Conservation (phyloP, 2,329 filamentous ascomycete species). For the Epichloe festucae region DNA sequence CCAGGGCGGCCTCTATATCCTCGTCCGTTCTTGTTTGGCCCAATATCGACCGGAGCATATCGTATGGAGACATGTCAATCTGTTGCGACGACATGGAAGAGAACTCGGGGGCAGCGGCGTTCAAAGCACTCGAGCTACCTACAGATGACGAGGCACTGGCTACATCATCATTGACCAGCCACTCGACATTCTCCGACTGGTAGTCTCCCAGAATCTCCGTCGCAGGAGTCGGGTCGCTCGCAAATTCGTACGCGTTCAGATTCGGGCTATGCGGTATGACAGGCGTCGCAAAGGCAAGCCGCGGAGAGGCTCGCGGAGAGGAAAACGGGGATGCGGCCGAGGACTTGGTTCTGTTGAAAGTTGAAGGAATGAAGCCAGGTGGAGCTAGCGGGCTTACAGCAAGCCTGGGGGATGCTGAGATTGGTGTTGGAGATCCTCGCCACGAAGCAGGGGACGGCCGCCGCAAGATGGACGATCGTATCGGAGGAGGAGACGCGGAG, state of each 20-base stretch:
- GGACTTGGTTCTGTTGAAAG: slow-evolving; percentile 61
- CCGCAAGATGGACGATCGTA: slow-evolving; percentile 80
- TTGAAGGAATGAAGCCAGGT: slow-evolving; percentile 68
- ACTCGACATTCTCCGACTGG: slow-evolving; percentile 90
- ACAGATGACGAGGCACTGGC: slow-evolving; percentile 67
- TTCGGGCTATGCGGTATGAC: slow-evolving; percentile 87
- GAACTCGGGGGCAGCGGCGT: slow-evolving; percentile 72
- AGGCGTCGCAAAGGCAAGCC: slow-evolving; percentile 79
- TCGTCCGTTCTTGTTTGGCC: slow-evolving; percentile 83
- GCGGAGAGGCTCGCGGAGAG: slow-evolving; percentile 83
- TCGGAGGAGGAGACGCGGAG: slow-evolving; percentile 65
- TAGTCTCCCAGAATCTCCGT: slow-evolving; percentile 83
- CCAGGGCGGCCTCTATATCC: slow-evolving; percentile 84
- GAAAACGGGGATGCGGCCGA: slow-evolving; percentile 80
- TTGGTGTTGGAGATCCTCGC: slow-evolving; percentile 71
- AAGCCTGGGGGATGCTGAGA: slow-evolving; percentile 65
- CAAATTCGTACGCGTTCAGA: slow-evolving; percentile 89
- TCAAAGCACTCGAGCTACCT: slow-evolving; percentile 56
- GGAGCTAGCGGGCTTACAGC: slow-evolving; percentile 73
- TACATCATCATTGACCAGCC: slow-evolving; percentile 83
- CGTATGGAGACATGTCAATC: slow-evolving; percentile 91
- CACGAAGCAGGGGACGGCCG: slow-evolving; percentile 87
- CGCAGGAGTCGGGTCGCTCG: slow-evolving; percentile 65
- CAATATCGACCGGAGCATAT: slow-evolving; percentile 91
- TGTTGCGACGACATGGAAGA: slow-evolving; percentile 46